Percentiles rank a stretch among this genome's conserved stretches.
Evolutionary conservation across 2,329 filamentous ascomycete genomes (phyloP).

Genomic region (Aspergillus floridensis): DNA sequence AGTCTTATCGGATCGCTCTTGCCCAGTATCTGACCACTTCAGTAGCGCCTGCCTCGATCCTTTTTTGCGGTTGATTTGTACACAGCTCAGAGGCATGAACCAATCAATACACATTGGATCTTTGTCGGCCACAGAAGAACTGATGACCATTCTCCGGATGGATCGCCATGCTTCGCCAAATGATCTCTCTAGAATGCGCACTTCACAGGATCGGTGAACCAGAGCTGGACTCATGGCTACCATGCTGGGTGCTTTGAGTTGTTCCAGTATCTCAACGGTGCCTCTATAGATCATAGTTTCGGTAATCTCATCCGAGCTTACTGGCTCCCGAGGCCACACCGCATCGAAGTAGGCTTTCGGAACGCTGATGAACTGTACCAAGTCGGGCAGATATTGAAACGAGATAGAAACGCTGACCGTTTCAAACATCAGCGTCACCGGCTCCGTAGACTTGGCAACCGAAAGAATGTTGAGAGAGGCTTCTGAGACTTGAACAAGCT

Average conservation of each 20-base stretch:
- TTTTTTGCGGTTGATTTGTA: conserved; percentile 26
- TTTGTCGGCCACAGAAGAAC: conserved; percentile 28
- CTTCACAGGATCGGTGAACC: conserved; percentile 27
- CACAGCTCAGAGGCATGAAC: conserved; percentile 30
- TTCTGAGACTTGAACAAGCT: conserved; percentile 21
- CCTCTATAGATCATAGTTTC: conserved; percentile 30
- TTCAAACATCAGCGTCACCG: conserved; percentile 27
- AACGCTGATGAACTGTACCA: conserved; percentile 30
- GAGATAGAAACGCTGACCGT: conserved; percentile 25
- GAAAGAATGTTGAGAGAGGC: conserved; percentile 16
- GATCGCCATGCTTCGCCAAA: conserved; percentile 30
- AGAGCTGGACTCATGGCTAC: conserved; percentile 27
- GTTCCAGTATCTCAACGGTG: conserved; percentile 30
- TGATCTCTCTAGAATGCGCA: conserved; percentile 32
- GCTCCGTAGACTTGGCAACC: conserved; percentile 22
- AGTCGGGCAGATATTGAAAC: conserved; percentile 29
- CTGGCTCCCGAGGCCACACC: conserved; percentile 30
- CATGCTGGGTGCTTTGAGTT: conserved; percentile 30
- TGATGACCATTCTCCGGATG: conserved; percentile 31
- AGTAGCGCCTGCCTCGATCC: conserved; percentile 24
- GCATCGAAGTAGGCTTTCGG: conserved; percentile 33
- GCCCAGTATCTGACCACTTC: conserved; percentile 34
- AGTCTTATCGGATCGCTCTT: conserved; percentile 26
- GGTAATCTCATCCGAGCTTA: conserved; percentile 28
- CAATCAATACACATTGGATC: conserved; percentile 26